phyloP scores from a whole-genome alignment of 2,329 filamentous ascomycete genomes.

The Truncatella angustata region DNA sequence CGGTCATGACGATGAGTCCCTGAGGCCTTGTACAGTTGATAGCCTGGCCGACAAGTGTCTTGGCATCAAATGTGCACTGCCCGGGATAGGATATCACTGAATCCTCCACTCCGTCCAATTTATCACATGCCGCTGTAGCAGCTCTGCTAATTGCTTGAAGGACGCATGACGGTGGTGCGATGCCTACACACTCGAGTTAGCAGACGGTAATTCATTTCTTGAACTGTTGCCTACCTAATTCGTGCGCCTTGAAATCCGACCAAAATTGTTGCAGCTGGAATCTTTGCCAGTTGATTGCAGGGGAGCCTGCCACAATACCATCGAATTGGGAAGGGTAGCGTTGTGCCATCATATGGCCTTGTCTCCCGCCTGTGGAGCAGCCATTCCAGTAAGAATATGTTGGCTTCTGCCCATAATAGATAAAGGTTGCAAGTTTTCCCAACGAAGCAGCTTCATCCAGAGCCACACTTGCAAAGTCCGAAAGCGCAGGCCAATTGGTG shows the following conservation, averaged over 20 bases:
- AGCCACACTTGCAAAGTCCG: constrained; percentile 2
- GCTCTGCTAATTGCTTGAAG: not conserved
- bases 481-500: constrained; percentile 5
- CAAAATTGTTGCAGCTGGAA: not conserved
- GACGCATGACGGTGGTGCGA: not conserved
- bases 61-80: constrained; percentile 3
- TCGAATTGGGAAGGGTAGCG: constrained; percentile 55
- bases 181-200: not conserved
- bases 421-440: not conserved
- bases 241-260: constrained; percentile 1
- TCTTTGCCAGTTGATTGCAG: constrained; percentile 31
- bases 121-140: constrained; percentile 29
- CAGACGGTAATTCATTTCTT: no score
- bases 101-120: constrained; percentile 37
- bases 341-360: constrained; percentile 53
- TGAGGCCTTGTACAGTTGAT: not conserved
- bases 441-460: not conserved
- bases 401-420: not conserved
- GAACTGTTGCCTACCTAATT: not conserved
- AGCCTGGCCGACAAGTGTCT: not conserved
- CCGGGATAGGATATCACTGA: constrained; percentile 29
- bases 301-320: constrained; percentile 47
- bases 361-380: constrained; percentile 57
- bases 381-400: constrained; percentile 49
- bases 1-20: not conserved